Conservation (phyloP, 768 basidiomycete genomes). For the Boletus sp. region DNA sequence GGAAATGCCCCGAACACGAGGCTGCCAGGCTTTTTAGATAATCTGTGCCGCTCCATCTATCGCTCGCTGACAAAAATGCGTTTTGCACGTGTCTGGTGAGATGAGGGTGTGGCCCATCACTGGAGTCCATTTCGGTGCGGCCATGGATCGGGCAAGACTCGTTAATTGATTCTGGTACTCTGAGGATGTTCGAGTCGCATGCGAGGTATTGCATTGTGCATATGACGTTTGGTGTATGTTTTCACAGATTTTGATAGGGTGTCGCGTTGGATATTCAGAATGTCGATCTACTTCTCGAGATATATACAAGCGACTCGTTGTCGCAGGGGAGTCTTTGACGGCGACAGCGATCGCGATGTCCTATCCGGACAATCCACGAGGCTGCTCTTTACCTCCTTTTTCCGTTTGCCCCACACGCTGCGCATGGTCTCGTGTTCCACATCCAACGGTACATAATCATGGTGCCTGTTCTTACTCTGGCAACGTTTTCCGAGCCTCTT, state of each 20-base stretch:
- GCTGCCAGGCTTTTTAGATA: conserved; percentile 28
- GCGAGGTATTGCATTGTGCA: background rate
- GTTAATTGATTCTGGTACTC: background rate
- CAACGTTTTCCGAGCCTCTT: background rate
- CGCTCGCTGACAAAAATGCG: conserved; percentile 18
- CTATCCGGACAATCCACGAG: background rate
- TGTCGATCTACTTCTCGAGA: background rate
- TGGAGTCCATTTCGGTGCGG: conserved; percentile 1
- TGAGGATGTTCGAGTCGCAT: background rate
- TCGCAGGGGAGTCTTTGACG: background rate
- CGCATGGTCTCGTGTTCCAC: background rate
- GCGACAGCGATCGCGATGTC: background rate
- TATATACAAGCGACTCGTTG: background rate
- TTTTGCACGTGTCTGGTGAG: conserved; percentile 21
- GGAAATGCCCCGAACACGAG: conserved; percentile 28
- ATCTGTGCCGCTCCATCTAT: conserved; percentile 19
- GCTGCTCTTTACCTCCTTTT: background rate
- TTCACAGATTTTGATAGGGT: background rate
- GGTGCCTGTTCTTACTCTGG: background rate
- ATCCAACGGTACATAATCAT: background rate
- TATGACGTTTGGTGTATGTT: background rate
- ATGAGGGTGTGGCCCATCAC: conserved; percentile 6
- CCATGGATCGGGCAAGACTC: conserved; percentile 9
- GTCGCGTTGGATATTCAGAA: background rate
- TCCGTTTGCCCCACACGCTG: background rate